These are phyloP conservation scores for Trichoderma polysporum DNA, from an alignment of 2,329 filamentous ascomycete species.

Conservation along the genomic window DNA sequence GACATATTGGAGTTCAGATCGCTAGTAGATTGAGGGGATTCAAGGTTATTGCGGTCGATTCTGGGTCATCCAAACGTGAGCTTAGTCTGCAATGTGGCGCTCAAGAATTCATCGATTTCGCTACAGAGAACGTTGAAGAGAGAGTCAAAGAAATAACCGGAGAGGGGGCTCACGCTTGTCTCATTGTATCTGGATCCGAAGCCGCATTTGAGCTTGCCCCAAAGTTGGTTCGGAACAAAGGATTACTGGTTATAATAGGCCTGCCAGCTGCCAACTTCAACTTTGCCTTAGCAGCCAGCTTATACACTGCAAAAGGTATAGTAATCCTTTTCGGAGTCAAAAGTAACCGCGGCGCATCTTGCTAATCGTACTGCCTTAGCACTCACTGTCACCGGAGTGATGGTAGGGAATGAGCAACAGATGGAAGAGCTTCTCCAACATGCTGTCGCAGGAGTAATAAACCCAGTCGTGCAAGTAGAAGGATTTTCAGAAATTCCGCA, in stretches of 20 bases:
- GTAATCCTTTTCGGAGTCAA: background rate
- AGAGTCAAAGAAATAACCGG: slow-evolving; percentile 28
- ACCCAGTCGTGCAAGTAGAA: background rate
- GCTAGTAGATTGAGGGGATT: slow-evolving; percentile 25
- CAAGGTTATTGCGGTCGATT: slow-evolving; percentile 34
- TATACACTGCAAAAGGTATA: slow-evolving; percentile 27
- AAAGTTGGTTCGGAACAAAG: slow-evolving; percentile 29
- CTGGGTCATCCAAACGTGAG: slow-evolving; percentile 25
- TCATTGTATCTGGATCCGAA: slow-evolving; percentile 31
- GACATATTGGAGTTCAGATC: slow-evolving; percentile 37
- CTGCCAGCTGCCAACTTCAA: slow-evolving; percentile 31
- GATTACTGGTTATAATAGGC: slow-evolving; percentile 28
- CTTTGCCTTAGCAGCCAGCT: slow-evolving; percentile 28
- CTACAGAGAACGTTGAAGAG: slow-evolving; percentile 25
- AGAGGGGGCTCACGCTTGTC: slow-evolving; percentile 30
- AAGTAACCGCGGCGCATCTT: background rate
- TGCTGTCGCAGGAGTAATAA: slow-evolving; percentile 1
- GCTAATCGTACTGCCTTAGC: background rate
- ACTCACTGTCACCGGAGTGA: slow-evolving; percentile 22
- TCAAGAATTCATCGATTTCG: slow-evolving; percentile 31
- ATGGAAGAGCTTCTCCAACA: slow-evolving; percentile 21
- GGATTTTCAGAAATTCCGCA: background rate
- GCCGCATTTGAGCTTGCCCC: slow-evolving; percentile 29
- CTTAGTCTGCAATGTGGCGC: slow-evolving; percentile 30
- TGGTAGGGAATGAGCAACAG: slow-evolving; percentile 22